Evolutionary conservation across 345 rosid genomes (phyloP).

Genomic region (Hirschfeldia incana): DNA sequence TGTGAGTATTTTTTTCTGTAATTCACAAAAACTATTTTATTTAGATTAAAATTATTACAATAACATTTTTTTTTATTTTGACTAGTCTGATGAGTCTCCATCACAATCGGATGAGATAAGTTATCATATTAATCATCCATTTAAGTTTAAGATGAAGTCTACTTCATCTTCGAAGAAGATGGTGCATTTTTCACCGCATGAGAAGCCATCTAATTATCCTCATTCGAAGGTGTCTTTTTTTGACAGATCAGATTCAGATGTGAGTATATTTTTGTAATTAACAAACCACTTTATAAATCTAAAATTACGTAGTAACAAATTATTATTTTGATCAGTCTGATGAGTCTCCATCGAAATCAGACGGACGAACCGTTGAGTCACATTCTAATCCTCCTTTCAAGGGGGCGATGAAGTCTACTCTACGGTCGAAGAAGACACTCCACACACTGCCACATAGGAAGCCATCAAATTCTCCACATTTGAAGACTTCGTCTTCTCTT

Average conservation of each 20-base stretch:
- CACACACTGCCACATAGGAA: neutral
- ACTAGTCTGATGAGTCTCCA: neutral
- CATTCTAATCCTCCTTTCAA: no score
- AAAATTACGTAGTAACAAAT: neutral
- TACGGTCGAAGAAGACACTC: neutral
- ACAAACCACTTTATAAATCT: neutral
- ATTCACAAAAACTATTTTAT: neutral
- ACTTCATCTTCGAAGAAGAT: constrained; percentile 24
- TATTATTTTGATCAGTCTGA: constrained; percentile 48
- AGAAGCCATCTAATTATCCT: constrained; percentile 41
- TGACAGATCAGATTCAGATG: constrained; percentile 52
- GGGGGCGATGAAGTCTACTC: neutral
- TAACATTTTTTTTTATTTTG: neutral
- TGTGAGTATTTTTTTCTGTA: neutral
- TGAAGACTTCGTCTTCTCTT: neutral
- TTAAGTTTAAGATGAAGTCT: neutral
- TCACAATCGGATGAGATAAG: neutral
- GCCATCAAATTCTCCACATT: neutral
- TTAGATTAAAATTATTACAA: neutral
- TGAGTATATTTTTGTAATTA: constrained; percentile 44
- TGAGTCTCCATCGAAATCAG: constrained; percentile 66
- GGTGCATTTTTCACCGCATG: no score
- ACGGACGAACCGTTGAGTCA: no score
- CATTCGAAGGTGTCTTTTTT: constrained; percentile 49
- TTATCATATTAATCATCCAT: constrained; percentile 4